Base-by-base conservation (phyloP, 805 yeast species). In the Saccharomyces jurei region DNA sequence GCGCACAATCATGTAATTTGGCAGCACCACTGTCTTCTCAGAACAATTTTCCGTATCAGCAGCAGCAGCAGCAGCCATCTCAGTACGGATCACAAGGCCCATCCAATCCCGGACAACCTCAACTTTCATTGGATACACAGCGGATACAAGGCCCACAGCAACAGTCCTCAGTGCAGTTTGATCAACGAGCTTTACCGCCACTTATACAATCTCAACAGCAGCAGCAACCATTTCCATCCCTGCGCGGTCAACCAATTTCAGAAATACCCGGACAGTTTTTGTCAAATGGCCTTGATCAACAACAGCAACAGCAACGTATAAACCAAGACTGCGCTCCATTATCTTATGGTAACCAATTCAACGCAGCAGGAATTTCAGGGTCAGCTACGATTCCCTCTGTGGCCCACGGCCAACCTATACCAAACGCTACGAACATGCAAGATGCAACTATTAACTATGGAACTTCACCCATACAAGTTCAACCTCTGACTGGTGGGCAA, bases 111-210 rank as follows among this genome's bases (percentile, higher is more conserved):
- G 44, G 25, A 17, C 60, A 29, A 8, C 53, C 51, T 8, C 50
- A 48, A 31, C 48, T 31, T 29, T 57, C 54, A 22, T 44, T 28
- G 47, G 58, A 56, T 25, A 58, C 50, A 17, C 63, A 59, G 4
- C 49, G 36, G 6, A 55, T 49, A 8, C 57, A 55, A 41, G 52
- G 21, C 46, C 57, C 41, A 17, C 55, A 44, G 13, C 53, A 52
- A 30, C 36, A 27, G 26, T 6, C 41, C 17, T 11, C 55, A 28
- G 30, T 59, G 46, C 52, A 27, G 25, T 50, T 52, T 6, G 52
- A 21, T 11, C 55, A 50, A 31, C 50, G 51, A 14, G 51, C 47
- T 11, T 32, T 51, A 29, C 44, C 51, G 25, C 22, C 46, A 8
- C 27, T 48, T 25, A 48, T 27, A 17, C 25, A 22, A 28, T 52